Conservation (phyloP, 2,329 filamentous ascomycete genomes). For the Akanthomyces lecanii region DNA sequence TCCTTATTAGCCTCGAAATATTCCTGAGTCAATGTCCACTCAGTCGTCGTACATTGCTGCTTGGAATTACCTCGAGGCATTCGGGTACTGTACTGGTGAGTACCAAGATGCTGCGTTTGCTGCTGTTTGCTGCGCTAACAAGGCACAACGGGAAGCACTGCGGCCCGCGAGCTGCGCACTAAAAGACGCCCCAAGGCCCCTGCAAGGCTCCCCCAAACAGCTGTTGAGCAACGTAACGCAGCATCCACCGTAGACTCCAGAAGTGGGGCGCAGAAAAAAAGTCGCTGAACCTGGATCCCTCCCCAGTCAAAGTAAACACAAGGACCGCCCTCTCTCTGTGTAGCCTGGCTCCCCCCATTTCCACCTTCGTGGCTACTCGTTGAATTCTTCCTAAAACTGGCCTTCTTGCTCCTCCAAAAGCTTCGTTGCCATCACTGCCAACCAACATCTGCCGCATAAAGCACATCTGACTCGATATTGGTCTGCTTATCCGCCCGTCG, state of each 20-base stretch:
- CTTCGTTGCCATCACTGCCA: background rate
- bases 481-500: conserved; percentile 14
- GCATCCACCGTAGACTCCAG: background rate
- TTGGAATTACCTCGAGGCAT: no score
- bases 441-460: background rate
- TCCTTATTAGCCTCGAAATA: no score
- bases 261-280: conserved; percentile 14
- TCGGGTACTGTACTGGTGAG: background rate
- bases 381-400: conserved; percentile 2
- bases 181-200: background rate
- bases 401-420: background rate
- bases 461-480: background rate
- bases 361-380: background rate
- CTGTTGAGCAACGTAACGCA: conserved; percentile 8
- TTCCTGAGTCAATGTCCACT: no score
- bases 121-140: conserved; percentile 1
- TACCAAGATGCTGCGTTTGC: background rate
- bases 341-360: conserved; percentile 9
- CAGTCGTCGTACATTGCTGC: no score
- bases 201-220: background rate
- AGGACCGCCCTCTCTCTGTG: background rate
- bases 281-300: conserved; percentile 15
- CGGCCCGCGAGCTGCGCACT: background rate
- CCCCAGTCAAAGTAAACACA: conserved; percentile 16
- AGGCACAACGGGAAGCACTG: background rate